Base-by-base conservation (phyloP, 2,329 filamentous ascomycete species). In the Emericellopsis cladophorae region DNA sequence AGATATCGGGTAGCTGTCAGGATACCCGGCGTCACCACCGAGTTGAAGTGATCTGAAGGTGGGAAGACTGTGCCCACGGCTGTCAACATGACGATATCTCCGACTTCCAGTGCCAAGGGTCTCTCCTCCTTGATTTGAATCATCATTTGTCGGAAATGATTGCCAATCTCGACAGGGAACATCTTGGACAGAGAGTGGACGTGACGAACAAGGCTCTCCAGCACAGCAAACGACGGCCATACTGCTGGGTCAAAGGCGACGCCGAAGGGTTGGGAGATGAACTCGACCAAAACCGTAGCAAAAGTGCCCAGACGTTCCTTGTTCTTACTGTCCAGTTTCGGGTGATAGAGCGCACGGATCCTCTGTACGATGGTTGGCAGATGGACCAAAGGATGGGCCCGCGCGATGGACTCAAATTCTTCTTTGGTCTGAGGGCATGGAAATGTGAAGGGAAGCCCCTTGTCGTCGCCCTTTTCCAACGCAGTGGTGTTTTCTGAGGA, bases 11-110 rank as follows among this genome's bases (percentile, higher is more conserved):
- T 76, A 60, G 96, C 85, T n/a, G 81, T 74, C 5, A 95, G 76
- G 61, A 87, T 83, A 1, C 90, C 84, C 2, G 92, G 92, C 2
- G 92, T 98, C 33, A 87, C 83, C 31, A 96, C 86, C 51, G 92
- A 83, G 53, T 98, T 92, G 61, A 96, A 98, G 61, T 96, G 89
- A 60, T 98, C 92, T 0, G 89, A 95, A 0, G 92, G 95, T 5
- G 92, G 89, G 54, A 94, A 98, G 40, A 93, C 84, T 2, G 79
- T 79, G 33, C 81, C 79, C 44, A 95, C 76, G 0, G 86, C 88
- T 1, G 86, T 89, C 31, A 98, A 65, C n/a, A 94, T 64, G 18
- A 88, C 64, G 16, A 98, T 63, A 52, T 98, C 89, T 15, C 86
- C 85, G 50, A 57, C 72, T 53, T 58, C 73, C 51, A 69, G 76